Conservation (phyloP, 257 asterid species). For the Lithospermum erythrorhizon region DNA sequence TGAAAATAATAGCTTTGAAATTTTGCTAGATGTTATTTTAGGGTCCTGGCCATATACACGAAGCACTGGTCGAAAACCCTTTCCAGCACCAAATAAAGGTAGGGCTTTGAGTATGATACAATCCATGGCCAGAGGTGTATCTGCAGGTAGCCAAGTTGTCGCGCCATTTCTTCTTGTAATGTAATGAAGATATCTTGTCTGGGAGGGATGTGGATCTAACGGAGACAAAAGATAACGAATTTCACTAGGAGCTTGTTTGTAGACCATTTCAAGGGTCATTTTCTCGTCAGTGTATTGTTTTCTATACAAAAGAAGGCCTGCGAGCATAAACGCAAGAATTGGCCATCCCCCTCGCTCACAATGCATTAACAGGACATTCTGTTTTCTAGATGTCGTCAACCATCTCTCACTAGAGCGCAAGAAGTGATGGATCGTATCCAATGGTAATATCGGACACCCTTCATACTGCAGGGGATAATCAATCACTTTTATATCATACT, state of each 20-base stretch:
- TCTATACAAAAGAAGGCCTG: constrained; percentile 88
- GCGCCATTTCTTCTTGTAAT: constrained; percentile 69
- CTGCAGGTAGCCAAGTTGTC: constrained; percentile 84
- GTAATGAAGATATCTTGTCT: constrained; percentile 93
- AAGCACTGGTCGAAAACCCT: constrained; percentile 81
- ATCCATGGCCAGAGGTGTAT: constrained; percentile 73
- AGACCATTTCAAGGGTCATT: constrained; percentile 95
- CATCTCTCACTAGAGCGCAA: constrained; percentile 97
- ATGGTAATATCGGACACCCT: constrained; percentile 74
- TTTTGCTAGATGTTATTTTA: constrained; percentile 53
- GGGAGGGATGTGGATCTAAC: constrained; percentile 96
- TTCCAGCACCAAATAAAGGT: constrained; percentile 65
- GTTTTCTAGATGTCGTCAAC: constrained; percentile 92
- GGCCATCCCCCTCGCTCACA: constrained; percentile 99
- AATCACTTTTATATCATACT: constrained; percentile 95
- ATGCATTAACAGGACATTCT: constrained; percentile 88
- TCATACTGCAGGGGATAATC: constrained; percentile 94
- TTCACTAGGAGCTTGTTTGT: constrained; percentile 90
- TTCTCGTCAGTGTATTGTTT: constrained; percentile 87
- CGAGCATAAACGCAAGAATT: constrained; percentile 96
- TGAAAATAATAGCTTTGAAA: constrained; percentile 79
- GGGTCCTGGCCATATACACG: constrained; percentile 91
- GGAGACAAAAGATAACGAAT: constrained; percentile 92
- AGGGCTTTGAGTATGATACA: constrained; percentile 57
- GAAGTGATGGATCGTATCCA: constrained; percentile 95